Evolutionary conservation across 371 early-diverging fungal genomes (phyloP).

Genomic region (Vairimorpha apis): DNA sequence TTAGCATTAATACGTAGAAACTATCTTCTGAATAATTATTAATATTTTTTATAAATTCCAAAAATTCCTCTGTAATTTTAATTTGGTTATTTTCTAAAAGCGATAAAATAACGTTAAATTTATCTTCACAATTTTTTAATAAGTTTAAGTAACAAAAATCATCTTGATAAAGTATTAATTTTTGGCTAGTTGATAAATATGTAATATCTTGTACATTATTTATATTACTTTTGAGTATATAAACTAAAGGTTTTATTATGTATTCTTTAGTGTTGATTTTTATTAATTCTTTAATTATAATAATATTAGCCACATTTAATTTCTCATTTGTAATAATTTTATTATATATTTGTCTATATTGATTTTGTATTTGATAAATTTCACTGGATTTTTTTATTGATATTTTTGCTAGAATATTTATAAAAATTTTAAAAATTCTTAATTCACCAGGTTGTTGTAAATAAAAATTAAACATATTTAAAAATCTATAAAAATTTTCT

Average conservation of each 20-base stretch:
- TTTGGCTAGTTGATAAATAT: not conserved
- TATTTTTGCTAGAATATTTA: not conserved
- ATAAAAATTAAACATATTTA: slow-evolving; percentile 9
- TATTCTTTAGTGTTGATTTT: too few relatives aligned
- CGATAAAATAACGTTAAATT: not conserved
- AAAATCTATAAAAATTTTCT: not conserved
- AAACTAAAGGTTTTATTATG: not conserved
- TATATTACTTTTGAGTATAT: not conserved
- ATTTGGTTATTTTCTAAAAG: too few relatives aligned
- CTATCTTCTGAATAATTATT: too few relatives aligned
- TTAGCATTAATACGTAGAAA: too few relatives aligned
- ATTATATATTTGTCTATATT: not conserved
- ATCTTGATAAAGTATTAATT: not conserved
- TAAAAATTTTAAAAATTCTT: slow-evolving; percentile 11
- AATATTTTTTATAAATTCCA: too few relatives aligned
- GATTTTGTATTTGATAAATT: not conserved
- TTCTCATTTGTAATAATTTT: not conserved
- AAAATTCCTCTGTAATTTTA: too few relatives aligned
- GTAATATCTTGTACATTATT: not conserved
- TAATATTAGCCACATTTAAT: not conserved
- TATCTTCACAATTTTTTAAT: not conserved
- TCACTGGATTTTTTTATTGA: not conserved
- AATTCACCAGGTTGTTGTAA: not conserved
- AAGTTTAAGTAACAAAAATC: not conserved
- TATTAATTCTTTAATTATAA: not conserved